Evolutionary conservation across 2,329 filamentous ascomycete species (phyloP).

Genomic region (Microsporum canis): DNA sequence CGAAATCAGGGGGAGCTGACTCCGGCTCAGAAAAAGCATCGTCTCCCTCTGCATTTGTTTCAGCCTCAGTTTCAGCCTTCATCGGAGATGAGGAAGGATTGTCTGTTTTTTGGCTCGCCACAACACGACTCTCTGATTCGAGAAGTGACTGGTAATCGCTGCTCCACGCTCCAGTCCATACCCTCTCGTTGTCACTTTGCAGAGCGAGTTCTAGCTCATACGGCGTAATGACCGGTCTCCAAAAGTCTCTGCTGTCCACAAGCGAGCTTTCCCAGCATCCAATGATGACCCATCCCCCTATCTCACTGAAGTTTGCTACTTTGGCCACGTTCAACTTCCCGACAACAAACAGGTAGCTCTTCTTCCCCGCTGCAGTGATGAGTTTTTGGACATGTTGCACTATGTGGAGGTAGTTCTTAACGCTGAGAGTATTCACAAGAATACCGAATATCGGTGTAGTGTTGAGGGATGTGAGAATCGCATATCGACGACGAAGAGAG

Average conservation of each 20-base stretch:
- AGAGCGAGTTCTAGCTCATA: constrained; percentile 79
- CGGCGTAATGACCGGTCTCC: constrained; percentile 81
- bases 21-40: constrained; percentile 53
- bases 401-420: constrained; percentile 77
- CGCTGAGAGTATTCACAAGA: constrained; percentile 86
- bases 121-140: constrained; percentile 21
- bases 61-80: constrained; percentile 7
- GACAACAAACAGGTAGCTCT: constrained; percentile 91
- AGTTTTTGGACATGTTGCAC: constrained; percentile 60
- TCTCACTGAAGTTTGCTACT: constrained; percentile 88
- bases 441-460: constrained; percentile 83
- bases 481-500: constrained; percentile 73
- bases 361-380: constrained; percentile 75
- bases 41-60: constrained; percentile 34
- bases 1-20: constrained; percentile 71
- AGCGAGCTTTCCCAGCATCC: constrained; percentile 96
- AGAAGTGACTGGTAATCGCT: constrained; percentile 68
- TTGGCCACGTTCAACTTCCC: constrained; percentile 94
- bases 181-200: constrained; percentile 58
- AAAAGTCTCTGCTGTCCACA: constrained; percentile 81
- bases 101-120: background rate
- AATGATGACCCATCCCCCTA: constrained; percentile 93
- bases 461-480: constrained; percentile 65
- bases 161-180: constrained; percentile 84
- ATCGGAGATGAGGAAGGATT: constrained; percentile 14